Base-by-base conservation (phyloP, 2,329 filamentous ascomycete genomes). In the Paraconiothyrium brasiliense region DNA sequence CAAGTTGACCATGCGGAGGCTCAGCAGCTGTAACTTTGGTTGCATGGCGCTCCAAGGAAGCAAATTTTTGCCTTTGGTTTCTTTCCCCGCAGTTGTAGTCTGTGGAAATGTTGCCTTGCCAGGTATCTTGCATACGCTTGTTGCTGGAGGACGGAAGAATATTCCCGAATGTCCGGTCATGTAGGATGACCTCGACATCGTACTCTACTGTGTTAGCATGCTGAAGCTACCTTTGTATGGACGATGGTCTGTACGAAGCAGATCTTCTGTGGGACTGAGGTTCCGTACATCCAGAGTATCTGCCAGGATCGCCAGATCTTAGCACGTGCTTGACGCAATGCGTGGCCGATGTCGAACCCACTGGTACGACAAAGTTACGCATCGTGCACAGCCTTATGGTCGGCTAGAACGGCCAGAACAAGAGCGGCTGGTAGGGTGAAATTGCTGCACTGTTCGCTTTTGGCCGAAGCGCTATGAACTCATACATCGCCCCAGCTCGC, bases 371-470 rank as follows among this genome's bases (percentile, higher is more conserved):
- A 20, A n/a, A 50, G 48, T 3, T 11, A 22, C 48, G 22, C 14
- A 35, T 50, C 30, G 35, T 30, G 47, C 32, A 27, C 49, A 51
- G 49, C 49, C 49, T 34, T 34, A 34, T 35, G 11, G 32, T 24
- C 34, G n/a, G 32, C 49, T 37, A 51, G 32, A 51, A 14, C n/a
- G 32, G 32, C 49, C 34, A 51, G 49, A 37, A 39, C 49, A 37
- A 39, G 13, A 22, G 32, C 37, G 32, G 49, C 49, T 24, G 49
- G 11, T 22, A 24, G 10, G 46, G 43, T 24, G 20, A 46, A 39
- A 52, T 52, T 34, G 49, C 35, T 41, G 34, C 34, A 24, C n/a
- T 52, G 49, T 24, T 27, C 49, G 20, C 49, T 20, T 39, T 11
- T 22, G 49, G 49, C 4, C 49, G 13, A 27, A 52, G 49, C 49